Conservation (phyloP, 306 rosid species). For the Cucurbita pepo region DNA sequence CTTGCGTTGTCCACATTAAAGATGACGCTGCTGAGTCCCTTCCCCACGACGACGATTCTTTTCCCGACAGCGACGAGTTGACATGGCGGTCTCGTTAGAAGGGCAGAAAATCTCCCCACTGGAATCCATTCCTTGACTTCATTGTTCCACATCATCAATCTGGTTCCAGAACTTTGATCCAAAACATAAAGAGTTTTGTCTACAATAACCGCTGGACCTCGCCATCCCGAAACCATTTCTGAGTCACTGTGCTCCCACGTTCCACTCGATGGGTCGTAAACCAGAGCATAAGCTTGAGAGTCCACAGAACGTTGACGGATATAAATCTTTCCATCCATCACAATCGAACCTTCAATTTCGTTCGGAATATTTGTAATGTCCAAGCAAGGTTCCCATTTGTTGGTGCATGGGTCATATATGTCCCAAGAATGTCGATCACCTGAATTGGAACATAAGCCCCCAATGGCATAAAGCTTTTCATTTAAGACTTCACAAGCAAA, state of each 20-base stretch:
- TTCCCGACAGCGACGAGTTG: slow-evolving; percentile 57
- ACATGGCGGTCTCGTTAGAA: slow-evolving; percentile 78
- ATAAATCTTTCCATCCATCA: slow-evolving; percentile 68
- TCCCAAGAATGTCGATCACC: slow-evolving; percentile 72
- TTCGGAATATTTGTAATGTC: slow-evolving; percentile 36
- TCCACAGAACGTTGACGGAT: slow-evolving; percentile 36
- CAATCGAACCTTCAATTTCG: slow-evolving; percentile 58
- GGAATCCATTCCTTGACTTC: slow-evolving; percentile 52
- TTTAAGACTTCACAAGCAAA: slow-evolving; percentile 69
- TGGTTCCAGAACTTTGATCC: slow-evolving; percentile 67
- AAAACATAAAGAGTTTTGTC: slow-evolving; percentile 43
- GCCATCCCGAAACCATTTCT: slow-evolving; percentile 77
- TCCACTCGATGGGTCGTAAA: slow-evolving; percentile 59
- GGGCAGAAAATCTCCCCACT: slow-evolving; percentile 52
- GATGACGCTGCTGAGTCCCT: slow-evolving; percentile 70
- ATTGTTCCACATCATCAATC: slow-evolving; percentile 60
- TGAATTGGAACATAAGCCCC: slow-evolving; percentile 60
- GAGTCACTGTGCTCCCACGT: slow-evolving; percentile 67
- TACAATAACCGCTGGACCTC: slow-evolving; percentile 69
- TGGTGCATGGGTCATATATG: slow-evolving; percentile 38
- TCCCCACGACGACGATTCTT: slow-evolving; percentile 54
- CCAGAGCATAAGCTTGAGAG: slow-evolving; percentile 38
- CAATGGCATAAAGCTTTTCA: slow-evolving; percentile 61
- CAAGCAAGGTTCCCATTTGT: slow-evolving; percentile 36
- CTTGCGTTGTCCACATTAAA: slow-evolving; percentile 44